These are phyloP conservation scores for Cutaneotrichosporon sp. DNA, from an alignment of 1,284 basidiomycete genomes.

Conservation along the genomic window DNA sequence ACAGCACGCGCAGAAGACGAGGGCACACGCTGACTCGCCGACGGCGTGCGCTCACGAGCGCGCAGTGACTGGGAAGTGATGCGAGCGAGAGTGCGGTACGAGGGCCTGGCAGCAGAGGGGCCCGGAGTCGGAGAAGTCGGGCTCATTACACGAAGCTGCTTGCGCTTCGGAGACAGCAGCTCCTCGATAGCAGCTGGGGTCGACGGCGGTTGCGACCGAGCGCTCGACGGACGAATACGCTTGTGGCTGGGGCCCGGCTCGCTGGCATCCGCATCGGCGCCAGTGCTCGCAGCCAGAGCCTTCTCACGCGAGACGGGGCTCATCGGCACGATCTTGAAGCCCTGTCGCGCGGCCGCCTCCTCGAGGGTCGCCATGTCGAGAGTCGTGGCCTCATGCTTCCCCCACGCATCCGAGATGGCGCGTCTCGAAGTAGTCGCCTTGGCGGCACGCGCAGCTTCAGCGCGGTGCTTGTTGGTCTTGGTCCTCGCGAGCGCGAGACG, in stretches of 20 bases:
- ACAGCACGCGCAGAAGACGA: not conserved
- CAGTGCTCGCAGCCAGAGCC: not conserved
- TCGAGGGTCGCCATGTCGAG: not conserved
- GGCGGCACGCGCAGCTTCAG: not conserved
- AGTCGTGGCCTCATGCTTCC: not conserved
- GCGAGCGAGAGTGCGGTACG: too few relatives aligned
- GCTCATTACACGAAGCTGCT: not conserved
- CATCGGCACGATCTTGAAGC: conserved; percentile 6
- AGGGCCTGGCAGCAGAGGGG: not conserved
- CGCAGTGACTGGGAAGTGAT: not conserved
- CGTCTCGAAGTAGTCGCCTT: not conserved
- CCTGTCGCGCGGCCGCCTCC: not conserved
- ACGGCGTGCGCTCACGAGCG: not conserved
- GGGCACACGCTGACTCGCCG: not conserved
- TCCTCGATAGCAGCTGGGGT: not conserved
- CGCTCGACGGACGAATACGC: not conserved
- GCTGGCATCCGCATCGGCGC: not conserved
- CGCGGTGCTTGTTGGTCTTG: not conserved
- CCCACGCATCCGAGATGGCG: not conserved
- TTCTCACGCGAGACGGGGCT: not conserved
- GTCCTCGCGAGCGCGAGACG: not conserved
- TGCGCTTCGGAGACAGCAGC: not conserved
- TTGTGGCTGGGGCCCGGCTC: not conserved
- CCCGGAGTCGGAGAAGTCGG: not conserved
- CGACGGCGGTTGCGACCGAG: not conserved